These are phyloP conservation scores for Achlya hypogyna DNA, from an alignment of 352 stramenopile species.

Conservation along the genomic window DNA sequence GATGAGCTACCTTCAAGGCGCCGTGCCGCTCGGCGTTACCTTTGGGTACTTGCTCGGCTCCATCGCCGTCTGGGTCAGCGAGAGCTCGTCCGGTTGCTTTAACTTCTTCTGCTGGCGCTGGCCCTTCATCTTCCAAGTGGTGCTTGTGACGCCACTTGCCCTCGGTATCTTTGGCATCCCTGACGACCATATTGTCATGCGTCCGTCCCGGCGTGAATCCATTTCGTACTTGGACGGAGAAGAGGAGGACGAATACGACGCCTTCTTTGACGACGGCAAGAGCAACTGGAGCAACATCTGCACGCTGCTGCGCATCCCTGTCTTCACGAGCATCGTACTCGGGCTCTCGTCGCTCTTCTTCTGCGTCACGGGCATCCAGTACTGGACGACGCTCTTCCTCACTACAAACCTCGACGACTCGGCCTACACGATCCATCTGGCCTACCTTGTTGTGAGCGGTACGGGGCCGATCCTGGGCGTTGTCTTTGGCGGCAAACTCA, in stretches of 20 bases:
- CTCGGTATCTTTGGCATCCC: slow-evolving; percentile 77
- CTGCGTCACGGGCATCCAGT: slow-evolving; percentile 69
- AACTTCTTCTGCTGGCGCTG: slow-evolving; percentile 71
- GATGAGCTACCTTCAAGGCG: slow-evolving; percentile 81
- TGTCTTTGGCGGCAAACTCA: slow-evolving; percentile 80
- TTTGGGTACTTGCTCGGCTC: slow-evolving; percentile 70
- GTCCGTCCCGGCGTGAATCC: slow-evolving; percentile 38
- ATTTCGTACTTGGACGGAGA: slow-evolving; percentile 52
- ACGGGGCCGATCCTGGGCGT: slow-evolving; percentile 73
- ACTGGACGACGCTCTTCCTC: slow-evolving; percentile 79
- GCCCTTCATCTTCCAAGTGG: slow-evolving; percentile 74
- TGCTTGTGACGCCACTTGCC: slow-evolving; percentile 57
- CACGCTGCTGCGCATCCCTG: slow-evolving; percentile 18
- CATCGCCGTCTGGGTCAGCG: slow-evolving; percentile 48
- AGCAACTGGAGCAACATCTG: slow-evolving; percentile 19
- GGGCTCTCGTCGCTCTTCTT: slow-evolving; percentile 76
- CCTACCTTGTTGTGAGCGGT: slow-evolving; percentile 65
- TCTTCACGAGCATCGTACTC: slow-evolving; percentile 74
- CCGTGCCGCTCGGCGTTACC: slow-evolving; percentile 65
- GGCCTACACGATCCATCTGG: slow-evolving; percentile 60
- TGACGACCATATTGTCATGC: slow-evolving; percentile 50
- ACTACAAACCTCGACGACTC: slow-evolving; percentile 73
- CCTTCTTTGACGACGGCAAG: slow-evolving; percentile 24
- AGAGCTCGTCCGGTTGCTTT: slow-evolving; percentile 14
- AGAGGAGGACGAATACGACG: slow-evolving; percentile 32